Conservation (phyloP, 768 basidiomycete species). For the Boletus barrowsii region DNA sequence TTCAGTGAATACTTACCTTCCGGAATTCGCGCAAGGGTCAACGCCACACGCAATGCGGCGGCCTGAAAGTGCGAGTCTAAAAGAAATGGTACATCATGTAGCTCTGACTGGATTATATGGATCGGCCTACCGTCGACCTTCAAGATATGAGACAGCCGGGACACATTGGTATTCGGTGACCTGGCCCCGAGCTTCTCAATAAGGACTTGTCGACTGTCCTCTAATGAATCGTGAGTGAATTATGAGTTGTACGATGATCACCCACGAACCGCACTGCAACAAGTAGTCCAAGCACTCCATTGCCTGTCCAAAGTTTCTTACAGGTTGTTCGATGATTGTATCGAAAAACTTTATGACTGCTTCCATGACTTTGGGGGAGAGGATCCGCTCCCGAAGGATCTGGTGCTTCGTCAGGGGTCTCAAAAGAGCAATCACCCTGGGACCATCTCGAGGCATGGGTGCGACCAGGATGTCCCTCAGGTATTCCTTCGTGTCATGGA, state of each 20-base stretch:
- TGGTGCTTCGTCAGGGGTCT: constrained; percentile 17
- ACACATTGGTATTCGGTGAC: neutral
- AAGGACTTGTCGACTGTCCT: constrained; percentile 6
- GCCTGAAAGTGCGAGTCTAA: constrained; percentile 11
- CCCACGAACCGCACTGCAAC: constrained; percentile 16
- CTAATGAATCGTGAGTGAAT: neutral
- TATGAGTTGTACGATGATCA: neutral
- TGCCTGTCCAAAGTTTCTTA: constrained; percentile 16
- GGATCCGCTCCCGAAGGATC: constrained; percentile 15
- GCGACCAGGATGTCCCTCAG: constrained; percentile 5
- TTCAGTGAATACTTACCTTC: constrained; percentile 6
- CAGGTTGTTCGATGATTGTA: neutral
- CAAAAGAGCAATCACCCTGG: constrained; percentile 18
- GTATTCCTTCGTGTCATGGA: constrained; percentile 12
- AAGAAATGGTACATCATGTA: neutral
- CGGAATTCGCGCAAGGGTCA: constrained; percentile 15
- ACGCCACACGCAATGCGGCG: constrained; percentile 17
- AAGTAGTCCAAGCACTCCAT: constrained; percentile 22
- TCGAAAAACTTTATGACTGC: constrained; percentile 15
- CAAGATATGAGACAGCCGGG: constrained; percentile 16
- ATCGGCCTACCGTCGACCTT: constrained; percentile 7
- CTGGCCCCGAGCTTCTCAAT: constrained; percentile 2
- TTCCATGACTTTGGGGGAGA: constrained; percentile 11
- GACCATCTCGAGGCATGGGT: constrained; percentile 17
- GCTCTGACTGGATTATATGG: neutral